Evolutionary conservation across 2,329 filamentous ascomycete genomes (phyloP).

Genomic region (Plenodomus lindquistii): DNA sequence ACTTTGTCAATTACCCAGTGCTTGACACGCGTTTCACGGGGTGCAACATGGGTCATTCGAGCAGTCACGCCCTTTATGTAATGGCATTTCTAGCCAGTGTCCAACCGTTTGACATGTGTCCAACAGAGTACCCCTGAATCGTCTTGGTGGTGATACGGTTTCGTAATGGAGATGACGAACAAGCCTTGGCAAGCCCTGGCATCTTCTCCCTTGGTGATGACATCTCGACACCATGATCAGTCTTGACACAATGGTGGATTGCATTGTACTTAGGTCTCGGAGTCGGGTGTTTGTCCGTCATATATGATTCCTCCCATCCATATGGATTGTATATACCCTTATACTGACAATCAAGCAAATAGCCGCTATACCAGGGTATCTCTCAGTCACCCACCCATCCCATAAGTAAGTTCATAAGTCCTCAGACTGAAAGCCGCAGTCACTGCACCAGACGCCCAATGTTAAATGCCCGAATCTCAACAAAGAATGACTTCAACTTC

Average conservation of each 20-base stretch:
- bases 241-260: too few relatives aligned
- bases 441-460: too few relatives aligned
- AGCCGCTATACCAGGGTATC: not conserved
- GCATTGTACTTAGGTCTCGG: too few relatives aligned
- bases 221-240: not conserved
- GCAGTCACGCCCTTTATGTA: not conserved
- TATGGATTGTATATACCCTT: not conserved
- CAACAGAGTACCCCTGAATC: not conserved
- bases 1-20: not conserved
- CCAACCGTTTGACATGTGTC: not conserved
- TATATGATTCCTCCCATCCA: too few relatives aligned
- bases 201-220: conserved; percentile 6
- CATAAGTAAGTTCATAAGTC: not conserved
- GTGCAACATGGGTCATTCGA: conserved; percentile 3
- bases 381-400: not conserved
- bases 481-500: conserved; percentile 3
- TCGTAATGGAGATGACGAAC: conserved; percentile 8
- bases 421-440: not conserved
- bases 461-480: not conserved
- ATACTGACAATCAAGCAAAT: not conserved
- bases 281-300: too few relatives aligned
- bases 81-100: not conserved
- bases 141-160: conserved; percentile 13
- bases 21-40: conserved; percentile 4
- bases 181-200: conserved; percentile 10